phyloP scores from a whole-genome alignment of 805 yeast species.

The Komagataella kurtzmanii region DNA sequence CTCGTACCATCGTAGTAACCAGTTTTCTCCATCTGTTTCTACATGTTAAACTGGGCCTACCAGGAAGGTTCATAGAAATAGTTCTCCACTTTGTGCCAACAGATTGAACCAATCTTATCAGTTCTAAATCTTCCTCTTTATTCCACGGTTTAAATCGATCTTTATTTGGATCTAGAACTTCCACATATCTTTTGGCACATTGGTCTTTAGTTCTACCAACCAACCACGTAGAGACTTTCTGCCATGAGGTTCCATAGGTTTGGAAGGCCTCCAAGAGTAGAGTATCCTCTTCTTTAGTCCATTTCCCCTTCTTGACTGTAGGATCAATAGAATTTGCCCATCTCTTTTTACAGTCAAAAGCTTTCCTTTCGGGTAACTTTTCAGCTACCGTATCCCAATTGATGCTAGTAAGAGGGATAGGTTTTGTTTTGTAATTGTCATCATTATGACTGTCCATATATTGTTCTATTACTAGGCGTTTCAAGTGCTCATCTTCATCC shows the following conservation, averaged over 20 bases:
- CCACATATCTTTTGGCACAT: slow-evolving; percentile 84
- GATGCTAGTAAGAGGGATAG: slow-evolving; percentile 24
- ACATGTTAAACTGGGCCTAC: slow-evolving; percentile 82
- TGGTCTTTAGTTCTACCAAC: slow-evolving; percentile 89
- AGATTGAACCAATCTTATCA: slow-evolving; percentile 52
- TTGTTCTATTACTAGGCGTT: slow-evolving; percentile 24
- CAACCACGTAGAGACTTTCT: slow-evolving; percentile 61
- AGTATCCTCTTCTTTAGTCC: slow-evolving; percentile 77
- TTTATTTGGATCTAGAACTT: slow-evolving; percentile 71
- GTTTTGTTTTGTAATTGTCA: slow-evolving; percentile 10
- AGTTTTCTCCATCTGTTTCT: slow-evolving; percentile 88
- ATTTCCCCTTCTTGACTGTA: slow-evolving; percentile 64
- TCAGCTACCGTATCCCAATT: slow-evolving; percentile 52
- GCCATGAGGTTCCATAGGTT: slow-evolving; percentile 74
- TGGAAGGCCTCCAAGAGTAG: slow-evolving; percentile 48
- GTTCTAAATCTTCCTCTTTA: slow-evolving; percentile 55
- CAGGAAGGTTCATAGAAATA: slow-evolving; percentile 54
- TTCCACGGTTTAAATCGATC: slow-evolving; percentile 75
- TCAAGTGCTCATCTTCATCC: slow-evolving; percentile 54
- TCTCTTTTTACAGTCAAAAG: slow-evolving; percentile 76
- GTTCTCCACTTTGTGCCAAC: slow-evolving; percentile 88
- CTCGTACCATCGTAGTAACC: slow-evolving; percentile 60
- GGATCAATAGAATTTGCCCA: slow-evolving; percentile 87
- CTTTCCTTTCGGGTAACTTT: slow-evolving; percentile 37
- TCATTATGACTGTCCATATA: slow-evolving; percentile 9